phyloP scores from a whole-genome alignment of 1,284 basidiomycete species.

The Cystobasidium pallidum region DNA sequence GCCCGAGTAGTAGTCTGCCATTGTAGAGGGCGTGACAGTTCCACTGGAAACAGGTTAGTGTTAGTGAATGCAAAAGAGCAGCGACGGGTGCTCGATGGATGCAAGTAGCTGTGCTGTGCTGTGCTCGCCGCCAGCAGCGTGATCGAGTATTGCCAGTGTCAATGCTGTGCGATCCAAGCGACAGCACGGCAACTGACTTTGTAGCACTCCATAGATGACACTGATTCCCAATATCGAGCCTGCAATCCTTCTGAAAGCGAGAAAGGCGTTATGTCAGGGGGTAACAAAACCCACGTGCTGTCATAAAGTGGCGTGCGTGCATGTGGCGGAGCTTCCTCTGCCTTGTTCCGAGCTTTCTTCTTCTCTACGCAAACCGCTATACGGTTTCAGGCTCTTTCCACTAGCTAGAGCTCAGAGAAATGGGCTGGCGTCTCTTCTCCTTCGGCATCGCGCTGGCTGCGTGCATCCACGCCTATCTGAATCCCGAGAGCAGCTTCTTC shows the following conservation, averaged over 20 bases:
- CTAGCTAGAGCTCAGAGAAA: not conserved
- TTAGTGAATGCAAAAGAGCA: not conserved
- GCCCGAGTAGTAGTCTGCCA: slow-evolving; percentile 12
- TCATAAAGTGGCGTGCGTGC: not conserved
- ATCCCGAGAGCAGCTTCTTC: slow-evolving; percentile 34
- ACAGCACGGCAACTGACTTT: too few species aligned
- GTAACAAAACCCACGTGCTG: not conserved
- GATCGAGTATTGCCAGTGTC: not conserved
- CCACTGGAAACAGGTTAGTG: not conserved
- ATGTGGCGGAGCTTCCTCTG: too few species aligned
- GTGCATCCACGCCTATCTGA: slow-evolving; percentile 23
- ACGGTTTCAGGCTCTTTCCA: too few species aligned
- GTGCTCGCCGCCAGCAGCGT: not conserved
- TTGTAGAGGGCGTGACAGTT: not conserved
- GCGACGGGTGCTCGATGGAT: too few species aligned
- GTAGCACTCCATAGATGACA: too few species aligned
- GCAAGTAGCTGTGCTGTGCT: too few species aligned
- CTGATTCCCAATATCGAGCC: too few species aligned
- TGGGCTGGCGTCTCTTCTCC: slow-evolving; percentile 34
- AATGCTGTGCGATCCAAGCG: not conserved
- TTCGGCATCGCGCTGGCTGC: slow-evolving; percentile 38
- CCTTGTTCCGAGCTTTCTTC: slow-evolving; percentile 7
- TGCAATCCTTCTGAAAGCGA: too few species aligned
- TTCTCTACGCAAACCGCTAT: too few species aligned
- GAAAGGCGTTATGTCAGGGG: too few species aligned